A percentile compares a stretch with the other conserved stretches of the same genome.
Evolutionary conservation across 148 eudicot species (phyloP).

Genomic region (Diospyros kaki): DNA sequence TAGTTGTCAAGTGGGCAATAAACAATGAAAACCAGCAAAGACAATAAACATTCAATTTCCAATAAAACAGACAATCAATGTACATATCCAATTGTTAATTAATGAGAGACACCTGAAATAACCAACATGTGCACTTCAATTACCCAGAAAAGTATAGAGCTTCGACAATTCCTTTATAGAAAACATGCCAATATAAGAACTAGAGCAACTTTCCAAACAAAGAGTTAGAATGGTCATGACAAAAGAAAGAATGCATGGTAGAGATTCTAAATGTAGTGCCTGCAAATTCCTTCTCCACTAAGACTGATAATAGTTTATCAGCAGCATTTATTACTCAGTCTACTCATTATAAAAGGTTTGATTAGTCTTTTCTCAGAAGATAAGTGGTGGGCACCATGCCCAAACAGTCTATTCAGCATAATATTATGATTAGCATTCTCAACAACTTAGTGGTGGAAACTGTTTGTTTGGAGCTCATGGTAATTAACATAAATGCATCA

Average conservation of each 20-base stretch:
- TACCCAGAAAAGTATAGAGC: neutral
- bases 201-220: neutral
- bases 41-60: neutral
- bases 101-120: neutral
- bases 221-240: neutral
- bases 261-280: neutral
- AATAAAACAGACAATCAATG: neutral
- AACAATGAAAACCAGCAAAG: neutral
- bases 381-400: too few relatives aligned
- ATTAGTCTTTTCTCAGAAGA: too few relatives aligned
- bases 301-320: too few relatives aligned
- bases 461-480: too few relatives aligned
- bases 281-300: too few relatives aligned
- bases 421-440: too few relatives aligned
- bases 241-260: neutral
- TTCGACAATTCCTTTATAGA: too few relatives aligned
- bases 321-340: too few relatives aligned
- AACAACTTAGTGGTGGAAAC: too few relatives aligned
- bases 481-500: too few relatives aligned
- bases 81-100: neutral
- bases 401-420: too few relatives aligned
- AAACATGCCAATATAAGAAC: neutral
- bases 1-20: neutral
- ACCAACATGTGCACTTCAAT: neutral
- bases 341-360: too few relatives aligned